Evolutionary conservation across 371 early-diverging fungal genomes (phyloP), one percentile per base, ranked within the genome.

Genomic region (Rhizopus arrhizus): DNA sequence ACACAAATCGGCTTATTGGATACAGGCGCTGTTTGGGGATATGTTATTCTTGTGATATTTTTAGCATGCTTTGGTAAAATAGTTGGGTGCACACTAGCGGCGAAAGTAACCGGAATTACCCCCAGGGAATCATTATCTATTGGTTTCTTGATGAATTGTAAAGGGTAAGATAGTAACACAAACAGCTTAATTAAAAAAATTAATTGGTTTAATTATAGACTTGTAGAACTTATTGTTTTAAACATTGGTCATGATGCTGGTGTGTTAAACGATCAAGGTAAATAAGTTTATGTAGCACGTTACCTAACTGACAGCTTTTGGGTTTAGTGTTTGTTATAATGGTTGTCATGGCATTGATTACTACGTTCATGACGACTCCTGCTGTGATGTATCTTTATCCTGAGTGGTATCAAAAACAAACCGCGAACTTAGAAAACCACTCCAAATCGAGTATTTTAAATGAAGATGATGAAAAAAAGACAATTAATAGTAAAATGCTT

Each of bases 121-220:
- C 86, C 85, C 84, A 84, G 96, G 41, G 96, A 97, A 72, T 90
- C 93, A 1, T 73, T 90, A 7, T 82, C 95, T 1, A 84, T 96
- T 38, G 98, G 97, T 3, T 73, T 95, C 49, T 75, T 97, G 50
- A 97, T 97, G 98, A 95, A 92, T 76, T 93, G 94, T 67, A 97
- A 96, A 80, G 97, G 94, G 80, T 82, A 68, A 58, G 56, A 13
- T n/a, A 32, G 53, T 31, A 48, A 34, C 50, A 41, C 4, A 60
- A 29, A n/a, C 32, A 66, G 31, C 45, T 46, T 48, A 42, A 58
- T 40, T 22, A 22, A 22, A 22, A 22, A 22, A 13, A 59, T 15
- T 51, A 13, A 51, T 34, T 12, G 34, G 33, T 43, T 56, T 31
- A 43, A 8, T 22, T 53, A 16, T 52, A 76, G 88, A 31, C 78